Base-by-base conservation (phyloP, 1,284 basidiomycete genomes). In the Taiwanofungus camphoratus region DNA sequence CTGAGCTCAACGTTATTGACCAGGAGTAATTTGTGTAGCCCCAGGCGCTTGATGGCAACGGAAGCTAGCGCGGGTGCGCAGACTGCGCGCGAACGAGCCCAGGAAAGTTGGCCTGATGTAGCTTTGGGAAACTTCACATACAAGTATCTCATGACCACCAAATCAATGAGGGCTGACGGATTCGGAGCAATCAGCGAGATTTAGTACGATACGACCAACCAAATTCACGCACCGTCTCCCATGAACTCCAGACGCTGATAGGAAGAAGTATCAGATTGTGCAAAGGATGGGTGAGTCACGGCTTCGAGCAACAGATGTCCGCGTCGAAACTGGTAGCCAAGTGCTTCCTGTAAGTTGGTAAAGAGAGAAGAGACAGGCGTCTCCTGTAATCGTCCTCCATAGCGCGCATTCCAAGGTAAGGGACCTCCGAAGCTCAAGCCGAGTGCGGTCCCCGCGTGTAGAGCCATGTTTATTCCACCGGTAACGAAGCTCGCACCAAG, bases 241-340 rank as follows among this genome's bases (percentile, higher is more conserved):
- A 93, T 70, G 55, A 89, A 92, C 53, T 93, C 90, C 8, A 92
- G 68, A 8, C 90, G 74, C 51, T 93, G 84, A 59, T 92, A 92
- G 1, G 86, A 87, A 5, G 75, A 66, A 7, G 71, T 73, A 3
- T 73, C 71, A 1, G 59, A 57, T 1, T 67, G 68, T 19, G 67
- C 68, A 55, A 86, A 87, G 0, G 87, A 88, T 0, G 88, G 83
- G 57, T 93, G 90, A 0, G 86, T 89, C 23, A 90, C 64, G 4
- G 88, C 88, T 61, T 91, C 85, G 6, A 82, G 56, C 13, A 92
- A 63, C 8, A 92, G 60, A 36, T 71, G 65, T 5, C 74, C 73
- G 27, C 76, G 69, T 45, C 73, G 71, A 59, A 92, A 91, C 18
- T 66, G 63, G 54, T 93, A 92, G 1, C 82, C 82, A 39, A 93